phyloP scores from a whole-genome alignment of 2,329 filamentous ascomycete genomes.

The Calonectria crousiana region DNA sequence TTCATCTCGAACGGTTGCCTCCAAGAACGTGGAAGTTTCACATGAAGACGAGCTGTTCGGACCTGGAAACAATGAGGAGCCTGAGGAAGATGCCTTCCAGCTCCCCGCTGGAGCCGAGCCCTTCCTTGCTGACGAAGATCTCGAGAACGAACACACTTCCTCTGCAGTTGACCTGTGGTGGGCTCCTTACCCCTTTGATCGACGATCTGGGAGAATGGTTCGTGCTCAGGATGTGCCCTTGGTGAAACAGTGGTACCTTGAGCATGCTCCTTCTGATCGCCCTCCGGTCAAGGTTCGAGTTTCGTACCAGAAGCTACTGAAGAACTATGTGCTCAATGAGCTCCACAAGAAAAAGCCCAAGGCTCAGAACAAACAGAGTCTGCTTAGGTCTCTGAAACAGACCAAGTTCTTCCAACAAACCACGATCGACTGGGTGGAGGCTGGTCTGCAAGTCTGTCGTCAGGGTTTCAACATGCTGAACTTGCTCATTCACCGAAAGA shows the following conservation, averaged over 20 bases:
- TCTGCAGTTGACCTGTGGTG: conserved; percentile 96
- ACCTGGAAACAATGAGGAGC: conserved; percentile 76
- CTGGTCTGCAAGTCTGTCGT: conserved; percentile 95
- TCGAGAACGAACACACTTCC: conserved; percentile 90
- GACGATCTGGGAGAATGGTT: conserved; percentile 94
- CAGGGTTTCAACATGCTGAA: conserved; percentile 99
- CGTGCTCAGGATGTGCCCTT: conserved; percentile 96
- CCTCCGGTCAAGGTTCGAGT: conserved; percentile 98
- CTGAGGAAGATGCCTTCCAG: conserved; percentile 86
- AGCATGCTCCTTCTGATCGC: conserved; percentile 86
- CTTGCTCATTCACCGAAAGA: conserved; percentile 96
- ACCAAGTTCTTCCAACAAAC: conserved; percentile 99
- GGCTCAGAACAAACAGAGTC: conserved; percentile 92
- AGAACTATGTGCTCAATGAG: conserved; percentile 96
- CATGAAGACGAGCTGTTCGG: conserved; percentile 97
- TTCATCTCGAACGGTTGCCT: conserved; percentile 91
- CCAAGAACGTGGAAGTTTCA: conserved; percentile 91
- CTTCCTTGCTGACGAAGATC: conserved; percentile 89
- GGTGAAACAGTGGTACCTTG: conserved; percentile 98
- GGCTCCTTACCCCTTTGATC: conserved; percentile 96
- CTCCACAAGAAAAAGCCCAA: conserved; percentile 96
- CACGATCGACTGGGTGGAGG: conserved; percentile 99
- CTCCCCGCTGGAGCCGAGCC: conserved; percentile 85
- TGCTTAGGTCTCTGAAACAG: conserved; percentile 89
- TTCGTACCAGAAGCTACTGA: conserved; percentile 97